Percentiles rank a stretch among this genome's conserved stretches.
Conservation (phyloP, 106 monocot species). For the Allium sativum region DNA sequence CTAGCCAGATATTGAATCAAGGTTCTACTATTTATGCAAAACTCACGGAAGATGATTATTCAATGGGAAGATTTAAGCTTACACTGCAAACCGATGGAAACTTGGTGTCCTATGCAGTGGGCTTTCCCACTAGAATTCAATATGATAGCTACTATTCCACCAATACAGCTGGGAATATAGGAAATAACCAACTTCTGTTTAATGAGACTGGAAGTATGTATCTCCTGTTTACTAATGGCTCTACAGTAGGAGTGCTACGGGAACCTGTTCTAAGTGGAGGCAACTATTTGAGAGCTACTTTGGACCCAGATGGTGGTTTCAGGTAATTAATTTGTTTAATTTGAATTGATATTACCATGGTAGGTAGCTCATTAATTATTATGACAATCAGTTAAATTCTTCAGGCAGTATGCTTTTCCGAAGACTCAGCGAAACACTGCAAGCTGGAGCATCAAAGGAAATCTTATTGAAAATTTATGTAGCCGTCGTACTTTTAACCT, state of each 20-base stretch:
- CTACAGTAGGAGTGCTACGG: too few relatives aligned
- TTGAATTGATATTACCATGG: too few relatives aligned
- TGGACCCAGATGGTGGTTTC: too few relatives aligned
- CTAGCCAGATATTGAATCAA: conserved; percentile 3
- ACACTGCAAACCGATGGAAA: neutral
- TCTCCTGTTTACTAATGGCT: too few relatives aligned
- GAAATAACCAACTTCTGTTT: too few relatives aligned
- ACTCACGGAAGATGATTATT: conserved; percentile 8
- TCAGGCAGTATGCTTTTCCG: conserved; percentile 4
- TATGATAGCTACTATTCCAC: neutral
- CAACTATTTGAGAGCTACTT: too few relatives aligned
- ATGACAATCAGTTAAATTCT: too few relatives aligned
- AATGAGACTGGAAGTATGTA: too few relatives aligned
- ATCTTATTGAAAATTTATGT: conserved; percentile 13
- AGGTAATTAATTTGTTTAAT: too few relatives aligned
- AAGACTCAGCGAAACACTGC: neutral
- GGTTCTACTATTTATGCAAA: neutral
- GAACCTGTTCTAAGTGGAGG: too few relatives aligned
- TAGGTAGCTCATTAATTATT: too few relatives aligned
- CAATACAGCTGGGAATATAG: too few relatives aligned
- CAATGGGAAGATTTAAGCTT: conserved; percentile 11
- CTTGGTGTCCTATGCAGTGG: neutral
- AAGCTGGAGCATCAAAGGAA: conserved; percentile 9
- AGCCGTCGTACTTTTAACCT: accelerated
- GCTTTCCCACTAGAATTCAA: neutral